A percentile compares a stretch with the other conserved stretches of the same genome.
These are phyloP conservation scores for Climacium dendroides DNA, from an alignment of 225 moss, liverwort and hornwort genomes.

Conservation along the genomic window DNA sequence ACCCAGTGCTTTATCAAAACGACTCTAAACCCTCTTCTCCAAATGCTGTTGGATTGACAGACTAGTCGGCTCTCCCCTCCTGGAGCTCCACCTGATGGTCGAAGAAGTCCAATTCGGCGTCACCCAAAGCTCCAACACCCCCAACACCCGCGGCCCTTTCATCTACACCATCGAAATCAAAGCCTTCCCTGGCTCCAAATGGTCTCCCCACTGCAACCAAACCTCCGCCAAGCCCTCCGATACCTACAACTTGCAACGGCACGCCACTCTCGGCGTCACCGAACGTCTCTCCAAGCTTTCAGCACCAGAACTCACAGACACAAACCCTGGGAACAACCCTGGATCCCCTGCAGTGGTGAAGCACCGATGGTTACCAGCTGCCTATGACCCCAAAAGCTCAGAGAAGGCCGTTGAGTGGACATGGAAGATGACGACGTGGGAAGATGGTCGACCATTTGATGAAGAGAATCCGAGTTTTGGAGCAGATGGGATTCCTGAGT, in stretches of 20 bases:
- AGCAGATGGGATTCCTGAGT: not conserved
- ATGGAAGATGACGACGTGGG: slow-evolving; percentile 35
- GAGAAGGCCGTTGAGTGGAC: slow-evolving; percentile 34
- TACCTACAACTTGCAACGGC: slow-evolving; percentile 22
- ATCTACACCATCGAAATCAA: slow-evolving; percentile 26
- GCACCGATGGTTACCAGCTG: slow-evolving; percentile 35
- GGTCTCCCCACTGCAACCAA: slow-evolving; percentile 16
- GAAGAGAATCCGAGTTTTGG: not conserved
- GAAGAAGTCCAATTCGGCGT: slow-evolving; percentile 47
- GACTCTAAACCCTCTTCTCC: not conserved
- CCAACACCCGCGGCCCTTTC: slow-evolving; percentile 8
- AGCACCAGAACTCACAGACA: not conserved
- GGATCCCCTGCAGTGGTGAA: not conserved
- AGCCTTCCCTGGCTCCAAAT: slow-evolving; percentile 16
- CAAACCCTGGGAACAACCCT: not conserved
- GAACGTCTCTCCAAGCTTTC: slow-evolving; percentile 19
- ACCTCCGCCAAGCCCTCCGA: slow-evolving; percentile 15
- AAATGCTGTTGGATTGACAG: not conserved
- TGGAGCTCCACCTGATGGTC: slow-evolving; percentile 35
- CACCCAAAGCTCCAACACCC: slow-evolving; percentile 1
- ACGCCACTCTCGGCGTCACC: slow-evolving; percentile 25
- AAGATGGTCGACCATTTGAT: slow-evolving; percentile 11
- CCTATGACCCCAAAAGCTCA: not conserved
- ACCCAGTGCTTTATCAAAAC: not conserved
- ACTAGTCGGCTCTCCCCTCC: not conserved